Base-by-base conservation (phyloP, 2,329 filamentous ascomycete genomes). In the Penicillium corylophilum region DNA sequence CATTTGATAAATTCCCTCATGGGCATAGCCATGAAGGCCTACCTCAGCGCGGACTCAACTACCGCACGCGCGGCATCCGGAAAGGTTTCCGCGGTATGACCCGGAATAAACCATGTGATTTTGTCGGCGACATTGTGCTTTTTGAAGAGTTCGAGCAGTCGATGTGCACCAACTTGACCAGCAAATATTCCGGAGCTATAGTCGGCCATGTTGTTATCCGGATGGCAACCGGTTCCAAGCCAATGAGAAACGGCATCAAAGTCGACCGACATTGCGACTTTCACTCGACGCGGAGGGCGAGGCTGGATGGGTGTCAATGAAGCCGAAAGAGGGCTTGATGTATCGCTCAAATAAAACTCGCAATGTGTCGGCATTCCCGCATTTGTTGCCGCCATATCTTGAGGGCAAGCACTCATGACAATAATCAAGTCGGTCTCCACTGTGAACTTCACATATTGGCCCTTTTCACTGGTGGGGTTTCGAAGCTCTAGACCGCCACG, bases 1-100 rank as follows among this genome's bases (percentile, higher is more conserved):
- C 84, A 89, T 88, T 45, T 85, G 82, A 8, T 77, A 78, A 0
- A 86, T 85, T 56, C 89, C 88, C 64, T 90, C 86, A 57, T 89
- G 86, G 0, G 82, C 83, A 69, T 89, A 90, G 15, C 85, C 86
- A 36, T 64, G 71, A 5, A 71, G 56, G 6, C 73, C 80, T 40
- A 83, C 78, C 57, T 83, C 74, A 75, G 5, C 81, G 23, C 80
- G 28, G 76, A 78, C 4, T 77, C 72, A 3, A 81, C 66, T 22
- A 85, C 79, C 42, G 71, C 70, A 45, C 70, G 66, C 2, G 78
- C 78, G 48, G 82, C 73, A 2, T 69, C 64, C 0, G 80, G 80
- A 54, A 84, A 84, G 9, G 76, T 82, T 56, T 85, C 82, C 46
- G 81, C 73, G 0, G 76, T 80, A 66, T 85, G 82, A 40, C 82